Evolutionary conservation across 306 rosid species (phyloP).

Genomic region (Luffa aegyptiaca): DNA sequence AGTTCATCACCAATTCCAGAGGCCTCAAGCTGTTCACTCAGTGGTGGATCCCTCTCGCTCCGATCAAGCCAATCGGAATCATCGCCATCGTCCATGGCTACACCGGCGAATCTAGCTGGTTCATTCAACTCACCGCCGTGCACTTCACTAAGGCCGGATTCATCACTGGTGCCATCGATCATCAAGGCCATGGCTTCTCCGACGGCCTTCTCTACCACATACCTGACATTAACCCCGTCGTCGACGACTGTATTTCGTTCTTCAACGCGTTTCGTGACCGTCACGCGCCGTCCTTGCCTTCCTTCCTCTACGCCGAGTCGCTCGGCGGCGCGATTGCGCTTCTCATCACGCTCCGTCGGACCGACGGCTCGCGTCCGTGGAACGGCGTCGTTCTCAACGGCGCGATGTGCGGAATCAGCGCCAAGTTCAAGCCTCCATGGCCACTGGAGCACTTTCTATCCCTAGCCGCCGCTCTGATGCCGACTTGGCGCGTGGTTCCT

Average conservation of each 20-base stretch:
- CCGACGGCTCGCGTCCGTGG: conserved; percentile 22
- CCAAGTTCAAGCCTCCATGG: conserved; percentile 95
- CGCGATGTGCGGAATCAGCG: conserved; percentile 93
- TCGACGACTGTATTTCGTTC: conserved; percentile 71
- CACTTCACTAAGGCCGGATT: conserved; percentile 68
- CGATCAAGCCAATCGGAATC: conserved; percentile 32
- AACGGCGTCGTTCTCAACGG: conserved; percentile 76
- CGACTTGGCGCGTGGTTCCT: conserved; percentile 92
- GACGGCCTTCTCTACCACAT: conserved; percentile 78
- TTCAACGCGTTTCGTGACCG: conserved; percentile 53
- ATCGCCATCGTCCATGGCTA: conserved; percentile 79
- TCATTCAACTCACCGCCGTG: conserved; percentile 81
- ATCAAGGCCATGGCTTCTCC: conserved; percentile 98
- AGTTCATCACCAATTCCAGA: conserved; percentile 51
- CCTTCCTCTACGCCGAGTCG: conserved; percentile 80
- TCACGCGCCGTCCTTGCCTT: conserved; percentile 43
- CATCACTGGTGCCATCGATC: conserved; percentile 85
- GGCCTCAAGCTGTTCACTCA: conserved; percentile 84
- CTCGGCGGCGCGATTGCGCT: conserved; percentile 94
- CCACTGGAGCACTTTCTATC: conserved; percentile 80
- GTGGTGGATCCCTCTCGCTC: conserved; percentile 87
- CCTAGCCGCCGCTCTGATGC: conserved; percentile 49
- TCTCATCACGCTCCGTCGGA: conserved; percentile 51
- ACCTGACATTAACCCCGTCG: conserved; percentile 82
- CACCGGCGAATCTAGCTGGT: conserved; percentile 96